These are phyloP conservation scores for Linnemannia schmuckeri DNA, from an alignment of 192 early-diverging fungal genomes.

Conservation along the genomic window DNA sequence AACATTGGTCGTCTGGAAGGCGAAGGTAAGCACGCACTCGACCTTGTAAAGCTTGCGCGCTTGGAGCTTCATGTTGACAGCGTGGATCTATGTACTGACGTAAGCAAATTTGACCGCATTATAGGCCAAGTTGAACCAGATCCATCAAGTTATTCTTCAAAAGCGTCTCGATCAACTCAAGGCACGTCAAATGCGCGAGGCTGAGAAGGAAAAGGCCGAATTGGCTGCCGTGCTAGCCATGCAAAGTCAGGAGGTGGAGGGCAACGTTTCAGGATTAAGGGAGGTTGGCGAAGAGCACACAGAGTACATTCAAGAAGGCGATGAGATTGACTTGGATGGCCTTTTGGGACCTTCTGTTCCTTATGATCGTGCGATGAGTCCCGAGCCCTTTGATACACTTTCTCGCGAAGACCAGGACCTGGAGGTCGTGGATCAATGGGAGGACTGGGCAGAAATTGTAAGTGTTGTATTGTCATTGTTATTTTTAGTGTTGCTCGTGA, in stretches of 20 bases:
- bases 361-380: conserved; percentile 77
- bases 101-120: not conserved
- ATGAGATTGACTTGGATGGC: conserved; percentile 53
- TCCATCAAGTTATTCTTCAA: conserved; percentile 83
- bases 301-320: conserved; percentile 60
- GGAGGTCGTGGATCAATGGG: conserved; percentile 69
- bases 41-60: not conserved
- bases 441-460: conserved; percentile 74
- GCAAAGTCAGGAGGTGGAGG: conserved; percentile 58
- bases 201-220: conserved; percentile 66
- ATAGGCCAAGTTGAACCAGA: conserved; percentile 74
- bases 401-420: conserved; percentile 67
- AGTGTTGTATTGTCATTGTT: conserved; percentile 18
- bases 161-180: conserved; percentile 81
- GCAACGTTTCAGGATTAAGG: conserved; percentile 19
- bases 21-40: conserved; percentile 63
- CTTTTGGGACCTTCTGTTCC: conserved; percentile 50
- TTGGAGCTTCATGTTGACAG: not conserved
- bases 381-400: conserved; percentile 64
- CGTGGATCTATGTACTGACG: not conserved
- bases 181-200: conserved; percentile 67
- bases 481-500: not conserved
- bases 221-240: conserved; percentile 65
- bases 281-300: conserved; percentile 58
- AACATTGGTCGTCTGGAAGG: conserved; percentile 84